Base-by-base conservation (phyloP, 148 eudicot species). In the Diospyros kaki region DNA sequence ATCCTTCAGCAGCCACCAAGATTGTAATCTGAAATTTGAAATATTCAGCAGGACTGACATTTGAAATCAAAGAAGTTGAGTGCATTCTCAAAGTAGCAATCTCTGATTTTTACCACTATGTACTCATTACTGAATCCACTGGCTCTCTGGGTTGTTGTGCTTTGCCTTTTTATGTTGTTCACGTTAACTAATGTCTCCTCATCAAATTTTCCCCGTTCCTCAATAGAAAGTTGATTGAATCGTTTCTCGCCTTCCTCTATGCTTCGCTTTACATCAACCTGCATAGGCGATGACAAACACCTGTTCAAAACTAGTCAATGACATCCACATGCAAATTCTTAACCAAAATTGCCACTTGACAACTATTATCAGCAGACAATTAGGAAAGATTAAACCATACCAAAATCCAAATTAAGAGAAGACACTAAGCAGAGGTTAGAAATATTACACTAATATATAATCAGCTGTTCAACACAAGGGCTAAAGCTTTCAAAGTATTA, bases 101-200 rank as follows among this genome's bases (percentile, higher is more conserved):
- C 13, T 48, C 69, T 8, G 41, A 50, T 10, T 14, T 82, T 85
- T 82, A 95, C 98, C 94, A 95, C 98, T 72, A 95, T 95, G 82
- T 92, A 95, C 86, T 95, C 98, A 14, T 95, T 92, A 81, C 93
- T 89, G 76, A 89, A 92, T 72, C 96, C 97, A 79, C 73, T 85
- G 64, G 91, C 74, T 86, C 84, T 83, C 71, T 81, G 81, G 80
- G 77, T 78, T 64, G 79, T 89, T 42, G 91, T 66, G 81, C 87
- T 92, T 81, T 85, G 87, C 76, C 75, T 89, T 80, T 83, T 92
- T 66, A 92, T 85, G 85, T 80, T 90, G 84, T 90, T 92, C 73
- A 95, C 92, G 78, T 95, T 95, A 72, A 95, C 91, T 43, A 95
- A 83, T n/a, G 98, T 95, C 85, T 95, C 98, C 81, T 95, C 98